phyloP scores from a whole-genome alignment of 1,284 basidiomycete genomes.

The Calocybe gambosa region DNA sequence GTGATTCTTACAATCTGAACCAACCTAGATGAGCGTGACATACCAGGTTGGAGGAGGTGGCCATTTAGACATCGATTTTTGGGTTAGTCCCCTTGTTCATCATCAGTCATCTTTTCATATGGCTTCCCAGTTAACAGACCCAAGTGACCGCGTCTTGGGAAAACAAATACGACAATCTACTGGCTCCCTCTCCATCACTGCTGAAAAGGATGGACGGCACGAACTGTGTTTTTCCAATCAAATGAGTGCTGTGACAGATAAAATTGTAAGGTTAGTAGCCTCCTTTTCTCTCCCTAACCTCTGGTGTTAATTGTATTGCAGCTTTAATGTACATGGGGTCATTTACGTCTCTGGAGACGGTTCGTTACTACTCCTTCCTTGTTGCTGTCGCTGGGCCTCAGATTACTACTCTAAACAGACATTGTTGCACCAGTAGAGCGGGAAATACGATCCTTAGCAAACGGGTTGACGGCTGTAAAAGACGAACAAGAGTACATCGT shows the following conservation, averaged over 20 bases:
- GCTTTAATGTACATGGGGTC: conserved; percentile 98
- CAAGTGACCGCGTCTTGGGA: conserved; percentile 60
- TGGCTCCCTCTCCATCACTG: conserved; percentile 85
- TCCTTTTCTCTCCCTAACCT: conserved; percentile 4
- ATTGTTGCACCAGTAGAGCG: conserved; percentile 91
- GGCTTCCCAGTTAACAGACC: conserved; percentile 66
- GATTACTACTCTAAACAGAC: conserved; percentile 32
- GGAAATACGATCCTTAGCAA: conserved; percentile 87
- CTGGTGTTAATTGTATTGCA: conserved; percentile 27
- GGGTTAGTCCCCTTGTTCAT: conserved; percentile 44
- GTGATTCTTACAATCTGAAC: conserved; percentile 8
- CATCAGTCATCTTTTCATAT: not conserved
- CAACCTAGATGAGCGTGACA: conserved; percentile 90
- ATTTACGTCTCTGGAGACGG: conserved; percentile 89
- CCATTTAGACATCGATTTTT: conserved; percentile 95
- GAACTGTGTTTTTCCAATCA: conserved; percentile 99
- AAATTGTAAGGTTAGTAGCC: conserved; percentile 76
- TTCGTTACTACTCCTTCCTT: conserved; percentile 21
- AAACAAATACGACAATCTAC: conserved; percentile 86
- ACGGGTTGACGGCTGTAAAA: conserved; percentile 85
- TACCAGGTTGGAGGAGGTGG: conserved; percentile 98
- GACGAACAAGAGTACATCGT: conserved; percentile 99
- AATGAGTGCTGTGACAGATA: conserved; percentile 93
- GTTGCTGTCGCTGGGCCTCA: no score
- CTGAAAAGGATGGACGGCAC: conserved; percentile 80